A percentile compares a stretch with the other conserved stretches of the same genome.
phyloP scores from a whole-genome alignment of 2,329 filamentous ascomycete genomes.

The Aureobasidium uvarum region DNA sequence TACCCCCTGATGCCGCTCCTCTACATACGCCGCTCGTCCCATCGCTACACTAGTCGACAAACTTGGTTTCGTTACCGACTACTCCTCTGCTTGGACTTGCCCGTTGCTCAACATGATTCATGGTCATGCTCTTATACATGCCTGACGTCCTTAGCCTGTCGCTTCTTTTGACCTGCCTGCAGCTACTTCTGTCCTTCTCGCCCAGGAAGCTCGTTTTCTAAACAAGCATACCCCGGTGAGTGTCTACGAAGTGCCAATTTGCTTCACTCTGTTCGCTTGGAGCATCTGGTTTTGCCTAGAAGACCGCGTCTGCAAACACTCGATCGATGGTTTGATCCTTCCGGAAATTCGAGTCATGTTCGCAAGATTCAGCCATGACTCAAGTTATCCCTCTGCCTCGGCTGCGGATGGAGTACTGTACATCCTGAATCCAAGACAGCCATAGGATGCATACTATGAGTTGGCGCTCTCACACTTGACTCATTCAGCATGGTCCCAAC shows the following conservation, averaged over 20 bases:
- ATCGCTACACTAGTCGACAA: constrained; percentile 7
- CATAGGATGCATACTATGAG: not conserved
- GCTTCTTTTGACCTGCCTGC: constrained; percentile 10
- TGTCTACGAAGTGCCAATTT: not conserved
- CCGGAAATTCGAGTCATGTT: constrained; percentile 10
- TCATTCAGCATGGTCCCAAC: not conserved
- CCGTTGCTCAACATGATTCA: constrained; percentile 16
- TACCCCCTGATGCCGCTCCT: not conserved
- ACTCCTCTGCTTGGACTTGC: not conserved
- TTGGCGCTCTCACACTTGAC: not conserved
- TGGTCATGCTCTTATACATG: constrained; percentile 17
- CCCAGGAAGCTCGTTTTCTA: not conserved
- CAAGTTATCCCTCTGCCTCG: not conserved
- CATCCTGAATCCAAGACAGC: not conserved
- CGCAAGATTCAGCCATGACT: constrained; percentile 15
- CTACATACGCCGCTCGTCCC: not conserved
- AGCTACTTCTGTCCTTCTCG: not conserved
- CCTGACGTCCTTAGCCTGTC: not conserved
- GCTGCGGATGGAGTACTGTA: not conserved
- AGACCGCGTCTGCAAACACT: not conserved
- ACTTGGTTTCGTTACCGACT: not conserved
- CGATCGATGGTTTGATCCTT: not conserved
- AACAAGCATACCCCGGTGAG: not conserved
- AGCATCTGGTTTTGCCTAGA: not conserved
- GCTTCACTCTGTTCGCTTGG: not conserved